These are phyloP conservation scores for Fonsecaea monophora DNA, from an alignment of 2,329 filamentous ascomycete genomes.

Conservation along the genomic window DNA sequence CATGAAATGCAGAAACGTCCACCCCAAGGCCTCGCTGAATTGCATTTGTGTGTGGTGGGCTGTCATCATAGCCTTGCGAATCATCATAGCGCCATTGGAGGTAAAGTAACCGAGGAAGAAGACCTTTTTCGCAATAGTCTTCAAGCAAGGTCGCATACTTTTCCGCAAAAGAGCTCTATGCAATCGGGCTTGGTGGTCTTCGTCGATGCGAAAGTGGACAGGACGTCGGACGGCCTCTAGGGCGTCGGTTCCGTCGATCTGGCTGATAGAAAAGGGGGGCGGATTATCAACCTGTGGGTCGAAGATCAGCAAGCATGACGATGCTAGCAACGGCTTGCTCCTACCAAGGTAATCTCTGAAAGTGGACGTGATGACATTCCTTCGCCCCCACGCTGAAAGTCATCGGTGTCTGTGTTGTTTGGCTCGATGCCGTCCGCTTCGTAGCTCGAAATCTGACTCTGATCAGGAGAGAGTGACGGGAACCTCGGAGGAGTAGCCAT, in stretches of 20 bases:
- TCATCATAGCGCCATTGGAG: background rate
- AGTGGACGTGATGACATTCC: background rate
- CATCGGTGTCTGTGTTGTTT: background rate
- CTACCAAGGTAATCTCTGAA: slow-evolving; percentile 10
- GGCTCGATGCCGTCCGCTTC: background rate
- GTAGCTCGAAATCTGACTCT: background rate
- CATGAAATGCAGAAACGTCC: background rate
- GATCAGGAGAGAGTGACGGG: background rate
- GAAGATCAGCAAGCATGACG: background rate
- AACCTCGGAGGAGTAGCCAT: background rate
- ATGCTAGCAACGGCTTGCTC: background rate
- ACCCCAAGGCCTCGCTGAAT: background rate
- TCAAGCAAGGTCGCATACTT: background rate
- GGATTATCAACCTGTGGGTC: background rate
- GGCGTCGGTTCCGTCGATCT: background rate
- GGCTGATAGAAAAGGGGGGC: background rate
- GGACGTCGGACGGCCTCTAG: background rate
- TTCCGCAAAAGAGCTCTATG: background rate
- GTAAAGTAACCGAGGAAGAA: background rate
- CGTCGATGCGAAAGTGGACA: background rate
- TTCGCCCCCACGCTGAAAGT: background rate
- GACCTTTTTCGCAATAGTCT: background rate
- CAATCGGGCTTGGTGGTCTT: background rate
- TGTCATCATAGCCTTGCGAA: background rate
- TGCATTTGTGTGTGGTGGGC: background rate